Evolutionary conservation across 768 basidiomycete species (phyloP), one percentile per base, ranked within the genome.

Genomic region (Antrodiella citrinella): DNA sequence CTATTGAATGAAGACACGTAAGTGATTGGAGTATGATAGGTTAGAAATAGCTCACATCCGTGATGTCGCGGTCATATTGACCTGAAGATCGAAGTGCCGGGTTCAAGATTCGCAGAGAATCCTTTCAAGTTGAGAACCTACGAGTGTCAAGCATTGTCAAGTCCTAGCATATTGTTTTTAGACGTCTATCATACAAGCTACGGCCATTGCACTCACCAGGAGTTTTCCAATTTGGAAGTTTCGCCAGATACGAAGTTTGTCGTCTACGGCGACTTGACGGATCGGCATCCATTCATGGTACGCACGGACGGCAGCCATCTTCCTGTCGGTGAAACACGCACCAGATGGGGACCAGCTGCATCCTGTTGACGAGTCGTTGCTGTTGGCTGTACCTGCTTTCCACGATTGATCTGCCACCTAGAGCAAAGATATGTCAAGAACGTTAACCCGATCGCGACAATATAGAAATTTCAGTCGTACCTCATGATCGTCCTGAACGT

Each of bases 261-360:
- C 77, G 46, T 72, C 71, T 1, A 71, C 69, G 38, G 72, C 71
- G 15, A 82, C 76, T 53, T 80, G 76, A 9, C 81, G 71, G 52
- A 82, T 77, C 11, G 78, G 79, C 67, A 81, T 72, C 79, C 79
- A 81, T 53, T 80, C 78, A 56, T 81, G 77, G 56, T 79, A 80
- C 0, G 77, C 78, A 24, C 78, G 67, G 21, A 80, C 72, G 5
- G 76, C 80, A 41, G 79, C 77, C 2, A 78, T 61, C 61, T 81
- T 81, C 26, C 80, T 65, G 58, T 81, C 76, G 3, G 77, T 77
- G 64, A 80, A 81, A 56, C 77, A 77, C 11, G 76, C 76, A 2
- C 73, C 76, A 1, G 76, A 76, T 1, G 74, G 61, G 2, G 77
- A 77, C 59, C 76, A 78, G 15, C 66, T 55, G 54, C 75, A 79